Evolutionary conservation across 2,329 filamentous ascomycete genomes (phyloP).

Genomic region (Ceratocystiopsis minuta): DNA sequence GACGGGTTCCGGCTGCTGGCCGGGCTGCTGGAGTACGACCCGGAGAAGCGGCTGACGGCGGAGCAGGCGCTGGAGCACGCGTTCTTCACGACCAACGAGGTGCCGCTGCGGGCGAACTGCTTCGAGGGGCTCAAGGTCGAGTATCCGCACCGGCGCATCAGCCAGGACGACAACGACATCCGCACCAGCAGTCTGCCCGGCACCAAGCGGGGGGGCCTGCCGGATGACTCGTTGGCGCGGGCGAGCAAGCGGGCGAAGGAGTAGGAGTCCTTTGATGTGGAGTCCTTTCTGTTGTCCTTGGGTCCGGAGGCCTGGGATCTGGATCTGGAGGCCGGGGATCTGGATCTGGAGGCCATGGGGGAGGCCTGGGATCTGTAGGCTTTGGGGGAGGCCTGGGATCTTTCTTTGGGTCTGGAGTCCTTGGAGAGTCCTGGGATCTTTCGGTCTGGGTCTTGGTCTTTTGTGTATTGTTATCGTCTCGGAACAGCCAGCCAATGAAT

Average conservation of each 20-base stretch:
- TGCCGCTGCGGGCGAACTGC: constrained; percentile 61
- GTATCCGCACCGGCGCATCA: constrained; percentile 80
- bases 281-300: too few relatives aligned
- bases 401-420: too few relatives aligned
- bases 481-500: neutral
- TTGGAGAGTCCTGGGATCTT: too few relatives aligned
- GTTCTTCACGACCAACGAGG: constrained; percentile 58
- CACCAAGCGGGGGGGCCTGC: constrained; percentile 72
- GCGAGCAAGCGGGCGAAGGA: constrained; percentile 47
- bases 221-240: constrained; percentile 57
- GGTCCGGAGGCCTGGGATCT: too few relatives aligned
- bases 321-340: too few relatives aligned
- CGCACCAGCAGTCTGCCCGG: constrained; percentile 76
- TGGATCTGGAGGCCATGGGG: too few relatives aligned
- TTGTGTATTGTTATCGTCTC: too few relatives aligned
- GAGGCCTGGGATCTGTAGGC: too few relatives aligned
- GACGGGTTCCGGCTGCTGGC: constrained; percentile 73
- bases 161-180: constrained; percentile 90
- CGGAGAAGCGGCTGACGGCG: constrained; percentile 70
- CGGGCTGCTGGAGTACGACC: constrained; percentile 81
- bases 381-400: neutral
- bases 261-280: too few relatives aligned
- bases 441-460: too few relatives aligned
- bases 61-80: constrained; percentile 76
- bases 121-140: constrained; percentile 80